phyloP scores from a whole-genome alignment of 106 monocot species.

The Acorus gramineus region DNA sequence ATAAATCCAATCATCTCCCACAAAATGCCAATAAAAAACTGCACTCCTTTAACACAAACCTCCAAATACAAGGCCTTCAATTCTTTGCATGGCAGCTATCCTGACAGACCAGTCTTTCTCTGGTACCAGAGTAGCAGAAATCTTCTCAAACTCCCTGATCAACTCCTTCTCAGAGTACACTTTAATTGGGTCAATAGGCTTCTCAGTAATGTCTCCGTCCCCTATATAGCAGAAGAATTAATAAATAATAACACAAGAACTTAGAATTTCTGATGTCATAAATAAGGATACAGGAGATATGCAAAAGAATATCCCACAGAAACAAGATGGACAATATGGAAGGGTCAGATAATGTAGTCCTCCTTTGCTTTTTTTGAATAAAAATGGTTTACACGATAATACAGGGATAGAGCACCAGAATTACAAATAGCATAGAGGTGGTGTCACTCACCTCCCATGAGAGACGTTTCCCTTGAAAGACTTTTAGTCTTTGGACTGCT shows the following conservation, averaged over 20 bases:
- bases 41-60: conserved; percentile 31
- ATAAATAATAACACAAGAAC: neutral
- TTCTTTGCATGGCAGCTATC: conserved; percentile 96
- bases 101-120: conserved; percentile 96
- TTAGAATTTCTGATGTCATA: too few relatives aligned
- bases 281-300: too few relatives aligned
- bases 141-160: conserved; percentile 83
- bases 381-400: too few relatives aligned
- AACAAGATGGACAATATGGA: too few relatives aligned
- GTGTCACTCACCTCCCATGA: conserved; percentile 47
- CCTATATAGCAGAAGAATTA: conserved; percentile 23
- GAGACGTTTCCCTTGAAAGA: conserved; percentile 51
- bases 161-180: conserved; percentile 97
- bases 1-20: neutral
- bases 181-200: conserved; percentile 84
- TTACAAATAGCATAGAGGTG: too few relatives aligned
- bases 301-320: too few relatives aligned
- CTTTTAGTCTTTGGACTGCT: conserved; percentile 73
- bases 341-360: too few relatives aligned
- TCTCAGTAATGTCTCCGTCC: conserved; percentile 73
- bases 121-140: conserved; percentile 78
- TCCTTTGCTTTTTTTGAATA: too few relatives aligned
- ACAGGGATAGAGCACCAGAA: too few relatives aligned
- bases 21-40: neutral
- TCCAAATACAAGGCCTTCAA: conserved; percentile 92